A percentile compares a stretch with the other conserved stretches of the same genome.
Evolutionary conservation across 441 rosid genomes (phyloP).

Genomic region (Arabidopsis hybrid): DNA sequence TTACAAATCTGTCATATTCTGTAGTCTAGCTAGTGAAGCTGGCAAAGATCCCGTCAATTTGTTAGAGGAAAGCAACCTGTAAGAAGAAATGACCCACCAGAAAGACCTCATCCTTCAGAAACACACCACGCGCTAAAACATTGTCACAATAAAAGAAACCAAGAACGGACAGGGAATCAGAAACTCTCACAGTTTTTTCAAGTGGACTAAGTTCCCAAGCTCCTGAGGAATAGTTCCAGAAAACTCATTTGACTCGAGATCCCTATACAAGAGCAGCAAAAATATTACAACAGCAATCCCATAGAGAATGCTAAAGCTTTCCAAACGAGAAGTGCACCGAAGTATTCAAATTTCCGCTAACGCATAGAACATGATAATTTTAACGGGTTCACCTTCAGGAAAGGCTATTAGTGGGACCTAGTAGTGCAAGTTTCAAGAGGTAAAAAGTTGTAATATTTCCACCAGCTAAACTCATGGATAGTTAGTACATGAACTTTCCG

Average conservation of each 20-base stretch:
- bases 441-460: neutral
- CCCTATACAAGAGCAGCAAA: conserved; percentile 48
- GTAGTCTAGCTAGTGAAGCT: conserved; percentile 52
- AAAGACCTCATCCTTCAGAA: conserved; percentile 25
- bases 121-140: neutral
- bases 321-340: conserved; percentile 5
- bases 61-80: conserved; percentile 84
- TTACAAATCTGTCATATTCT: conserved; percentile 72
- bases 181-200: conserved; percentile 61
- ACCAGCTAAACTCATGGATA: conserved; percentile 14
- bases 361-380: conserved; percentile 17
- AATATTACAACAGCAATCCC: conserved; percentile 13
- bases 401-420: neutral
- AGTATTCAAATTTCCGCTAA: conserved; percentile 24
- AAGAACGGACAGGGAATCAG: conserved; percentile 24
- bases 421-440: conserved; percentile 19
- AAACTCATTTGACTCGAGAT: conserved; percentile 77
- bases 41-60: conserved; percentile 74
- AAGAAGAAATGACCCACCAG: conserved; percentile 35
- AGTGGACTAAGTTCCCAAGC: conserved; percentile 68
- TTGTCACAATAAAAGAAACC: conserved; percentile 11
- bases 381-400: conserved; percentile 6
- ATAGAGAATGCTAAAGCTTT: conserved; percentile 9
- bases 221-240: conserved; percentile 73
- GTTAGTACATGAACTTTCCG: neutral